phyloP scores from a whole-genome alignment of 345 rosid genomes.

The Brassica juncea region DNA sequence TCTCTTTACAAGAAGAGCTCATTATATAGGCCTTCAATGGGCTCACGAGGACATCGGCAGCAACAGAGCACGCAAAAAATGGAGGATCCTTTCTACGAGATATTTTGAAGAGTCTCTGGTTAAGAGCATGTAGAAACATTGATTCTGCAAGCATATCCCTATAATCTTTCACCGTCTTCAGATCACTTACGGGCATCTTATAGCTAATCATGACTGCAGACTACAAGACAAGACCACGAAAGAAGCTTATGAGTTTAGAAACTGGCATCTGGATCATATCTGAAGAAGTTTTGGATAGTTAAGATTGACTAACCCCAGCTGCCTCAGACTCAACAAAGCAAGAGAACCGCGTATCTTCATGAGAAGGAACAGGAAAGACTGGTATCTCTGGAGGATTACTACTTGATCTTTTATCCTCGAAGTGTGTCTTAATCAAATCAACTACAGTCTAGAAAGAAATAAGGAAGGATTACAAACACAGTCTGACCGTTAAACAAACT shows the following conservation, averaged over 20 bases:
- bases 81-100: conserved; percentile 81
- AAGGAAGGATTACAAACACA: conserved; percentile 29
- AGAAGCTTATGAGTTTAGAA: conserved; percentile 21
- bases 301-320: conserved; percentile 68
- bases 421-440: conserved; percentile 78
- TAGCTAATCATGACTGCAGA: conserved; percentile 88
- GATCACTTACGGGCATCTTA: conserved; percentile 66
- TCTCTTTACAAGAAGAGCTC: conserved; percentile 47
- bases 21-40: conserved; percentile 79
- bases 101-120: conserved; percentile 83
- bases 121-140: conserved; percentile 79
- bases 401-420: conserved; percentile 57
- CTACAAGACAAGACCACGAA: conserved; percentile 47
- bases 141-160: conserved; percentile 75
- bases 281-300: conserved; percentile 15
- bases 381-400: conserved; percentile 54
- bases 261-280: not conserved
- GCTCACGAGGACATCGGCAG: conserved; percentile 73
- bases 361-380: conserved; percentile 70
- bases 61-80: conserved; percentile 87
- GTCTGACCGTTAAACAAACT: not conserved
- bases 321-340: conserved; percentile 92
- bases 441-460: conserved; percentile 61
- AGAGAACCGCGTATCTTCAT: conserved; percentile 72
- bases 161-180: conserved; percentile 81